Conservation (phyloP, 805 yeast genomes). For the Monosporozyma yasuniensis region DNA sequence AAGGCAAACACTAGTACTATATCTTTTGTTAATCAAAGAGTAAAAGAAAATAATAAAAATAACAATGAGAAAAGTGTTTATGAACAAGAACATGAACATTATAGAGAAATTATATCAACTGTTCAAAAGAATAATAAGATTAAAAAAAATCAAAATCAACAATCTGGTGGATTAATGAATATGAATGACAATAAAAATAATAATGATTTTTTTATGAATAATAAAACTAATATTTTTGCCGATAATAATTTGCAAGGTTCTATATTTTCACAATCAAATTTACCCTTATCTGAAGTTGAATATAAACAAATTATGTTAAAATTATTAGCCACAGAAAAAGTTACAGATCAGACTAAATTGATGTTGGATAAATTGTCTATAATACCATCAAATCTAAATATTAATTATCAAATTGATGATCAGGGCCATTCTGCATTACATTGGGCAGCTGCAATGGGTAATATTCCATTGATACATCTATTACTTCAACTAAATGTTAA, state of each 20-base stretch:
- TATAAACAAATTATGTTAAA: conserved; percentile 27
- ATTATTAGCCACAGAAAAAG: conserved; percentile 26
- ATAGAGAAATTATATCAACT: conserved; percentile 2
- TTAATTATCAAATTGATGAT: conserved; percentile 61
- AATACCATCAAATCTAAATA: conserved; percentile 56
- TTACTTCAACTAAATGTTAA: conserved; percentile 50
- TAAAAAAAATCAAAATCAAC: not conserved
- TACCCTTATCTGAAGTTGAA: conserved; percentile 10
- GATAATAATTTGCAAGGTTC: not conserved
- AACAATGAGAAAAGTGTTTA: not conserved
- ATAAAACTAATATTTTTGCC: not conserved
- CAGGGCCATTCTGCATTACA: conserved; percentile 78
- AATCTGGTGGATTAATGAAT: not conserved
- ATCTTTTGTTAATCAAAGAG: not conserved
- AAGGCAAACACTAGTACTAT: not conserved
- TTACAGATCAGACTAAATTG: conserved; percentile 17
- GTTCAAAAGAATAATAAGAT: not conserved
- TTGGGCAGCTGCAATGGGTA: conserved; percentile 81
- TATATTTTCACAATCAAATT: not conserved
- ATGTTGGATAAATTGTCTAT: conserved; percentile 34
- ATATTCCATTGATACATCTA: conserved; percentile 48
- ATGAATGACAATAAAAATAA: not conserved
- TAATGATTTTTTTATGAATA: not conserved
- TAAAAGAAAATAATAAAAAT: not conserved
- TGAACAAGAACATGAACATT: conserved; percentile 2